A percentile compares a stretch with the other conserved stretches of the same genome.
Evolutionary conservation across 108 stramenopile genomes (phyloP).

Genomic region (Discostella stelligeroides): DNA sequence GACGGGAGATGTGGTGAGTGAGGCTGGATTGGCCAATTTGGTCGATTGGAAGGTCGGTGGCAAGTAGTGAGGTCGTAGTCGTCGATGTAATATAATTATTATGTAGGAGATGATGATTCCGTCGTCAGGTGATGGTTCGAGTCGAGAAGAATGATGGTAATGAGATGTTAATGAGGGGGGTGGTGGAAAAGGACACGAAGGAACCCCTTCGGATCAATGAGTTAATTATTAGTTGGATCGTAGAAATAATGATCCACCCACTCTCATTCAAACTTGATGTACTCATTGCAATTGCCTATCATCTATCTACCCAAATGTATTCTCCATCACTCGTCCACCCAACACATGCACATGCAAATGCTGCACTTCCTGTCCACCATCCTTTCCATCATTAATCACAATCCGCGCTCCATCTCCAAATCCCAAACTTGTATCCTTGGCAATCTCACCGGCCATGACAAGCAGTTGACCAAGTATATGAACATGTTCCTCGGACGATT

Average conservation of each 20-base stretch:
- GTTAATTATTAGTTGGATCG: no score
- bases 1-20: constrained; percentile 49
- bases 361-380: constrained; percentile 93
- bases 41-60: constrained; percentile 30
- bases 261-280: no score
- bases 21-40: constrained; percentile 50
- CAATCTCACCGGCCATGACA: constrained; percentile 90
- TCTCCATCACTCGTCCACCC: constrained; percentile 73
- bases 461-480: constrained; percentile 93
- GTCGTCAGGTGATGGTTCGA: no score
- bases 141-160: no score
- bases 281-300: no score
- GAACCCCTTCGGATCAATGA: no score
- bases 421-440: constrained; percentile 77
- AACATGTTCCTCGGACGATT: constrained; percentile 85
- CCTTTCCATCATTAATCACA: constrained; percentile 93
- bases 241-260: no score
- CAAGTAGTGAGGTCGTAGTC: no score
- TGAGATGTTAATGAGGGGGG: no score
- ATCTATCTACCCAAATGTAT: constrained; percentile 16
- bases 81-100: no score
- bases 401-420: constrained; percentile 89
- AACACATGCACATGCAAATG: constrained; percentile 95
- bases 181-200: no score
- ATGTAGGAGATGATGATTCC: no score